These are phyloP conservation scores for Chondrus crispus DNA, from an alignment of 23 red algal genomes.

Conservation along the genomic window DNA sequence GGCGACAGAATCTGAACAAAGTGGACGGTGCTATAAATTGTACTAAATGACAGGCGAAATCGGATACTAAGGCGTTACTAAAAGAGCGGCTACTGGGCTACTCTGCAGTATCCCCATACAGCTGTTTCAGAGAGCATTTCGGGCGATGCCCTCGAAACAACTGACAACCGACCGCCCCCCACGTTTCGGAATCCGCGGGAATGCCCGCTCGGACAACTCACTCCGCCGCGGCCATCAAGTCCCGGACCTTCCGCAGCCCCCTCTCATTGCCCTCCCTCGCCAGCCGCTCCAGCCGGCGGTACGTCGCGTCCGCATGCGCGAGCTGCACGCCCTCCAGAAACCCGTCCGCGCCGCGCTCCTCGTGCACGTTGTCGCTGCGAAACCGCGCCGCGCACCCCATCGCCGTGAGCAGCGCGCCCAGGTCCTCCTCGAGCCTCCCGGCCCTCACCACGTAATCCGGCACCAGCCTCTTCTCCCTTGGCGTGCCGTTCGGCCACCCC, in stretches of 20 bases:
- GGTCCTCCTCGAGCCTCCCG: constrained; percentile 3
- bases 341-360: no score
- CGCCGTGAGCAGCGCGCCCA: not conserved
- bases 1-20: no score
- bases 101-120: no score
- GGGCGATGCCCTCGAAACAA: no score
- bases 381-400: not conserved
- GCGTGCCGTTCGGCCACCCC: not conserved
- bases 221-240: constrained; percentile 7
- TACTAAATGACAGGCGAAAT: no score
- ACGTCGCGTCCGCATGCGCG: not conserved
- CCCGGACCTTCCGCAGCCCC: constrained; percentile 12
- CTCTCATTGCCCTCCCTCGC: not conserved
- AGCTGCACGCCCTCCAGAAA: not conserved
- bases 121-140: no score
- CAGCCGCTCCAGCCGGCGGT: not conserved
- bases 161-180: no score
- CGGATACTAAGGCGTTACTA: no score
- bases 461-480: not conserved
- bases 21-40: no score
- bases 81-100: no score
- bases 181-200: no score
- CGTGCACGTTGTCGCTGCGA: constrained; percentile 15
- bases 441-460: constrained; percentile 40
- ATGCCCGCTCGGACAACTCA: no score